Conservation (phyloP, 495 filamentous ascomycete genomes). For the Penicillium nucicola region DNA sequence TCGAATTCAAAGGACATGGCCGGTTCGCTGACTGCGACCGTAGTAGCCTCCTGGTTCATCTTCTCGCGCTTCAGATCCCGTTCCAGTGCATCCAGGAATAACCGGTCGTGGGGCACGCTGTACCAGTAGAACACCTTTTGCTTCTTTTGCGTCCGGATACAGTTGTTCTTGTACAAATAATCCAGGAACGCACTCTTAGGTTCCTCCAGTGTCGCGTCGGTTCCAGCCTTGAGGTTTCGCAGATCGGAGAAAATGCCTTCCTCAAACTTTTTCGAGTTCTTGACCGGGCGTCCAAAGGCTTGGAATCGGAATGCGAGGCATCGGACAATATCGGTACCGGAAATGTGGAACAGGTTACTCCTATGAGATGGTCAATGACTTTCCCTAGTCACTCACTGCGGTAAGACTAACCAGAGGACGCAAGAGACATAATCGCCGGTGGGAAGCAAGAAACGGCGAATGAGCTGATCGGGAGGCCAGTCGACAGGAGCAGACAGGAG, state of each 20-base stretch:
- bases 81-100: constrained; percentile 96
- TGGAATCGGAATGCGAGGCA: constrained; percentile 98
- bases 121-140: constrained; percentile 99
- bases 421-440: constrained; percentile 99
- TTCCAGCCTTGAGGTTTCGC: constrained; percentile 95
- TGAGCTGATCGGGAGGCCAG: constrained; percentile 95
- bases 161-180: constrained; percentile 99
- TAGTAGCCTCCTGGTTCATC: constrained; percentile 98
- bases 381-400: not conserved
- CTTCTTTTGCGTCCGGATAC: constrained; percentile 99
- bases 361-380: constrained; percentile 33
- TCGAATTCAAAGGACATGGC: constrained; percentile 98
- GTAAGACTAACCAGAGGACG: constrained; percentile 75
- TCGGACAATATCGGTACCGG: constrained; percentile 96
- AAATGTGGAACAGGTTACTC: constrained; percentile 99
- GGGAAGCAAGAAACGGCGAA: constrained; percentile 88
- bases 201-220: constrained; percentile 98
- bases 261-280: constrained; percentile 99
- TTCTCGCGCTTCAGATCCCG: constrained; percentile 98
- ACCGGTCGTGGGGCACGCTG: constrained; percentile 94
- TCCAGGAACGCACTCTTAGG: constrained; percentile 98
- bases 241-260: constrained; percentile 99
- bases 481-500: constrained; percentile 97
- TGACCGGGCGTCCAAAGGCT: constrained; percentile 95
- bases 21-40: constrained; percentile 91